Conservation (phyloP, 2,329 filamentous ascomycete species). For the Arthrinium phaeospermum region DNA sequence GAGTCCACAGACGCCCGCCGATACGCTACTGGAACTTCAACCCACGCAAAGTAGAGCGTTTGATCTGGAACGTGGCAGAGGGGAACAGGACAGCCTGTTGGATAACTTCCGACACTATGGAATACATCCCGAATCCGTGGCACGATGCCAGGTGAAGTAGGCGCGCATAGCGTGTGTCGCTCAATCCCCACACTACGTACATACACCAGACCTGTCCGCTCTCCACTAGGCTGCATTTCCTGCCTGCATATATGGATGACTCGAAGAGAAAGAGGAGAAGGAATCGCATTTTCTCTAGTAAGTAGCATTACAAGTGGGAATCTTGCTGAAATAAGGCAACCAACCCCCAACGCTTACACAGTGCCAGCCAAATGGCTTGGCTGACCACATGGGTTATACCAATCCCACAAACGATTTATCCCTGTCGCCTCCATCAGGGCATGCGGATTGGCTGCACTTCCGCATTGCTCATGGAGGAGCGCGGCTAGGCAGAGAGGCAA, state of each 20-base stretch:
- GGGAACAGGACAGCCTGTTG: slow-evolving; percentile 31
- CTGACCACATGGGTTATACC: neutral
- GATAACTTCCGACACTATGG: slow-evolving; percentile 31
- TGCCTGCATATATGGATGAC: neutral
- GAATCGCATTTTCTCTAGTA: neutral
- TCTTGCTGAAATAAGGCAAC: neutral
- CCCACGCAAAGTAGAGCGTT: slow-evolving; percentile 36
- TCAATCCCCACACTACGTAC: neutral
- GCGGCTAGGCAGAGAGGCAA: neutral
- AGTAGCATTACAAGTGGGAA: neutral
- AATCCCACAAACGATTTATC: neutral
- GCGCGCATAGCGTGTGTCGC: neutral
- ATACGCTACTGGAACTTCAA: slow-evolving; percentile 40
- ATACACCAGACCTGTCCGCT: neutral
- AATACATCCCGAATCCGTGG: slow-evolving; percentile 35
- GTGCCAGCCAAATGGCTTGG: neutral
- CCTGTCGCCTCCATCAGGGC: neutral
- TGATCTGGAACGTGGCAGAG: slow-evolving; percentile 35
- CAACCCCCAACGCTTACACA: neutral
- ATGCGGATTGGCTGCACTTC: slow-evolving; percentile 6
- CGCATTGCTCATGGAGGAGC: neutral
- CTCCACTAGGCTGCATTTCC: neutral
- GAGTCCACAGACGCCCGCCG: slow-evolving; percentile 32
- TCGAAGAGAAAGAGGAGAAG: neutral
- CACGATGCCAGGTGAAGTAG: neutral